Percentiles rank a stretch among this genome's conserved stretches.
phyloP scores from a whole-genome alignment of 495 filamentous ascomycete genomes.

The Aspergillus steynii region DNA sequence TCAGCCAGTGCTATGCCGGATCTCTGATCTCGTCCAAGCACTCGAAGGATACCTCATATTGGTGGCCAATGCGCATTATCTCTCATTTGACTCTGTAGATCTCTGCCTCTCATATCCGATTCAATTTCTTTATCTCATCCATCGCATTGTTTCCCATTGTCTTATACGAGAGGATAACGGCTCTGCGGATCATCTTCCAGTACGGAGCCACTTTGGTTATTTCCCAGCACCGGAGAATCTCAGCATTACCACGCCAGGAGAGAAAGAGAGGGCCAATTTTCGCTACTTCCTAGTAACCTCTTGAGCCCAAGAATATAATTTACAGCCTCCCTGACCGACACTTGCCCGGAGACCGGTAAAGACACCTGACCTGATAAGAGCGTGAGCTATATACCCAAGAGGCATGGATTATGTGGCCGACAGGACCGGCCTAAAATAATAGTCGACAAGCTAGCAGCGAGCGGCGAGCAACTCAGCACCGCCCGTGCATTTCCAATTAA shows the following conservation, averaged over 20 bases:
- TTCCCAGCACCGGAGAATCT: too few relatives aligned
- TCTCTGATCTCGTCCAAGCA: too few relatives aligned
- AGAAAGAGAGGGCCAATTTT: background rate
- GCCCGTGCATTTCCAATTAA: background rate
- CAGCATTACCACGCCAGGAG: too few relatives aligned
- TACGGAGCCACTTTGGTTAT: too few relatives aligned
- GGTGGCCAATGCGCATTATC: background rate
- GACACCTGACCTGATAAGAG: background rate
- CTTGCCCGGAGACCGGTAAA: background rate
- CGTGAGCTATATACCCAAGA: background rate
- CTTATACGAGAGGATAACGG: background rate
- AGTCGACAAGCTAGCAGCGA: background rate
- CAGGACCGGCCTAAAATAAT: background rate
- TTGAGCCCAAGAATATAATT: too few relatives aligned
- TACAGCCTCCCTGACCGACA: background rate
- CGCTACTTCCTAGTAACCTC: background rate
- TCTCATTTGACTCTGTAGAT: background rate
- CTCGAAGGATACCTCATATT: background rate
- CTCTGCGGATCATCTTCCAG: background rate
- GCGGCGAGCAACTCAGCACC: background rate
- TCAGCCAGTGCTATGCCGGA: too few relatives aligned
- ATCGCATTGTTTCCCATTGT: background rate
- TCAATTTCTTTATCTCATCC: background rate
- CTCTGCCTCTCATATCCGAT: too few relatives aligned
- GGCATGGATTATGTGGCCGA: background rate